A percentile compares a stretch with the other conserved stretches of the same genome.
These are phyloP conservation scores for Nematodospora anomalae DNA, from an alignment of 1,139 yeast genomes.

Conservation along the genomic window DNA sequence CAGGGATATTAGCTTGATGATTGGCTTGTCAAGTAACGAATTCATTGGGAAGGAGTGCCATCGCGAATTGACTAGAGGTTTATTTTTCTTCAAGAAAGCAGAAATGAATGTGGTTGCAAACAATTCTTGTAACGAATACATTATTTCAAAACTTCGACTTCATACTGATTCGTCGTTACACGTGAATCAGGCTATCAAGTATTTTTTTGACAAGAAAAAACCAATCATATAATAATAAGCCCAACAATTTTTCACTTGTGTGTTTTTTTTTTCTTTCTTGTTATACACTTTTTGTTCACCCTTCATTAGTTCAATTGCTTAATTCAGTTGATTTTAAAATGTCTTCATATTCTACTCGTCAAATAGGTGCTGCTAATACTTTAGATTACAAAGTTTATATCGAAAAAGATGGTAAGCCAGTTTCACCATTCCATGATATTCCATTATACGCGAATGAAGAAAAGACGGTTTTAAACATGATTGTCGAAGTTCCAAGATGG, in stretches of 20 bases:
- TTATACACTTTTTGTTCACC: conserved; percentile 1
- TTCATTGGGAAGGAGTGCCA: conserved; percentile 5
- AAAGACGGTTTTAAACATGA: conserved; percentile 73
- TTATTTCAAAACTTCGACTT: conserved; percentile 3
- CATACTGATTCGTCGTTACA: conserved; percentile 4
- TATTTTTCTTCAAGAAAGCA: conserved; percentile 54
- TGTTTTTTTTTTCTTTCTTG: conserved; percentile 1
- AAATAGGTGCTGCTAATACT: conserved; percentile 89
- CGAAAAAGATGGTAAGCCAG: conserved; percentile 49
- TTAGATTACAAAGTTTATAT: conserved; percentile 80
- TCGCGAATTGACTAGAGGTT: conserved; percentile 54
- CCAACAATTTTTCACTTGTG: background rate
- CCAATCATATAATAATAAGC: too few species aligned
- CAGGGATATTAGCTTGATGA: conserved; percentile 38
- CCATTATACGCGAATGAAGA: conserved; percentile 71
- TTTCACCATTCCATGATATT: conserved; percentile 75
- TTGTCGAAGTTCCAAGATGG: conserved; percentile 96
- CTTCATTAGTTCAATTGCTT: conserved; percentile 10
- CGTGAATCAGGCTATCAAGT: conserved; percentile 2
- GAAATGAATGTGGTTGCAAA: conserved; percentile 48
- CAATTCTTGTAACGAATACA: conserved; percentile 5
- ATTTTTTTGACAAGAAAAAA: too few species aligned
- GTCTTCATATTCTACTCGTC: conserved; percentile 74
- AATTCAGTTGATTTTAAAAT: conserved; percentile 25
- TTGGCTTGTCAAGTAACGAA: conserved; percentile 22